Base-by-base conservation (phyloP, 2,329 filamentous ascomycete genomes). In the Dothideomycetidae sp. region DNA sequence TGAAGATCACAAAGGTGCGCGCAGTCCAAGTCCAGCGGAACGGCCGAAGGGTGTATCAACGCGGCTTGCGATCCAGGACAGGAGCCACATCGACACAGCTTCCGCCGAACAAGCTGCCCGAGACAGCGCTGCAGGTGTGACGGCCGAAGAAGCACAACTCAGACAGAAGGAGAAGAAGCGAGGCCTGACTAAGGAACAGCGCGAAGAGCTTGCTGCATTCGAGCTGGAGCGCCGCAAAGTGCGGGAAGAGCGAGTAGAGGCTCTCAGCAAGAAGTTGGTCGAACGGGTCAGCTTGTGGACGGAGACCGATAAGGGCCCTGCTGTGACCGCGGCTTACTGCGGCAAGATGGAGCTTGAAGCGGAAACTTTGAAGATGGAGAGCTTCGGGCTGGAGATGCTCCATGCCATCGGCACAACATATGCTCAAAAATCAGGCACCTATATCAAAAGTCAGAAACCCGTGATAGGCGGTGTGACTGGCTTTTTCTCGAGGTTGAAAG, bases 341-440 rank as follows among this genome's bases (percentile, higher is more conserved):
- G 83, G 88, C 56, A 94, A 98, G 72, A 94, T 82, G 48, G 74
- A 78, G 29, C 75, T 96, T 29, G 90, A 98, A 62, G 83, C 93
- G 16, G 90, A 98, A 65, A 93, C 96, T 55, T 68, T 98, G 50
- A 98, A 96, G 70, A 98, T 98, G 84, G 90, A 98, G 63, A 92
- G 82, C 0, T 98, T 98, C 50, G 90, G 90, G 36, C 70, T 98
- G 29, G 90, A 98, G 50, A 96, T 96, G 49, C 68, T 94, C 33
- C 88, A 96, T 58, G 86, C 90, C 31, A 92, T 98, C 51, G 90
- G 90, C 11, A 71, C 81, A 48, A 93, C 84, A 3, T 98, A 98
- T 59, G 62, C 90, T 17, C 75, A 77, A 57, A 96, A 96, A 62
- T 83, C 80, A 3, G 82, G 81, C 1, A 78, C 78, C 1, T 78